Evolutionary conservation across 306 rosid species (phyloP).

Genomic region (Bauhinia variegata): DNA sequence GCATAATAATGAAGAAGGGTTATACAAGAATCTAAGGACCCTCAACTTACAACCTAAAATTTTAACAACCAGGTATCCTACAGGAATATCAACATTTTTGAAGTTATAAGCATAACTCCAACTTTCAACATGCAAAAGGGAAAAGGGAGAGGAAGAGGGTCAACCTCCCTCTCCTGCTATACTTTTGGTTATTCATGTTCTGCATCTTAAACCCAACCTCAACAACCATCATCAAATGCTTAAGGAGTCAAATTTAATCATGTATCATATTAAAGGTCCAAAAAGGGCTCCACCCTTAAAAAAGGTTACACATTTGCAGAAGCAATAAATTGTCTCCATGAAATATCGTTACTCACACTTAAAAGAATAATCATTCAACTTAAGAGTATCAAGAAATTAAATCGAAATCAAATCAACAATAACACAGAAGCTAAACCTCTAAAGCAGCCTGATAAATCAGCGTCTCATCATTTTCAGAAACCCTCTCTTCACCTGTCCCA

Average conservation of each 20-base stretch:
- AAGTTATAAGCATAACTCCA: conserved; percentile 6
- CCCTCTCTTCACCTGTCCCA: conserved; percentile 70
- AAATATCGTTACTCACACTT: conserved; percentile 21
- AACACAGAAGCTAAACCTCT: conserved; percentile 53
- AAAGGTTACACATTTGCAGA: conserved; percentile 9
- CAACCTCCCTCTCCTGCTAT: neutral
- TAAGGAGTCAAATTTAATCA: conserved; percentile 32
- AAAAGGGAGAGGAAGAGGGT: neutral
- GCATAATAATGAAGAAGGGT: neutral
- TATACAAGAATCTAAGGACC: conserved; percentile 3
- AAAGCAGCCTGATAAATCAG: conserved; percentile 88
- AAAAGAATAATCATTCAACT: conserved; percentile 26
- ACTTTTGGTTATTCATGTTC: conserved; percentile 5
- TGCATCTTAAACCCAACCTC: conserved; percentile 24
- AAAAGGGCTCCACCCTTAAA: conserved; percentile 1
- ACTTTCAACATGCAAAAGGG: conserved; percentile 3
- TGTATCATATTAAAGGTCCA: conserved; percentile 11
- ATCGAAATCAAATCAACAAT: too few species aligned
- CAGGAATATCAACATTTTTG: conserved; percentile 11
- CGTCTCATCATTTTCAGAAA: conserved; percentile 73
- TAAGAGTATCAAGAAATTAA: conserved; percentile 21
- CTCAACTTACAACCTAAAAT: conserved; percentile 7
- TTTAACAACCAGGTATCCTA: conserved; percentile 17
- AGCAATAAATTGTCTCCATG: conserved; percentile 12
- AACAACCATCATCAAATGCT: conserved; percentile 18